phyloP scores from a whole-genome alignment of 2,329 filamentous ascomycete species.

The Grosmannia huntii region DNA sequence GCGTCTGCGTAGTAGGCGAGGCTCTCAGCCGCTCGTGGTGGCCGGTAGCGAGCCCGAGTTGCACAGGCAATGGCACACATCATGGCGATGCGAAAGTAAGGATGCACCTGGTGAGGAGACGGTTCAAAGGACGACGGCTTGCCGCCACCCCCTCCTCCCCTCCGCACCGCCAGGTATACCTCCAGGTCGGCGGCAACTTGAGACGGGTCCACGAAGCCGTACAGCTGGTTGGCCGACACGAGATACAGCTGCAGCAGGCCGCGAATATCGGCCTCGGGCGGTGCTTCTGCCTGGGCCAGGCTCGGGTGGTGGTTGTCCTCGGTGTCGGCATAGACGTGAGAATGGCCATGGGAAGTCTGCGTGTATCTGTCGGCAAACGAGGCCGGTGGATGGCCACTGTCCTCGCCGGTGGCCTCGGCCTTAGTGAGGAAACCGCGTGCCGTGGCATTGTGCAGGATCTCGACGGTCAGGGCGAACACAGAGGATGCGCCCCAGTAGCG shows the following conservation, averaged over 20 bases:
- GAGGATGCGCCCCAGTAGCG: slow-evolving; percentile 12
- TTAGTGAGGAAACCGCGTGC: not conserved
- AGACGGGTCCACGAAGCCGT: slow-evolving; percentile 17
- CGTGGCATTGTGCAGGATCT: slow-evolving; percentile 9
- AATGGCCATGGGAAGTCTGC: not conserved
- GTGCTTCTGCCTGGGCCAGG: not conserved
- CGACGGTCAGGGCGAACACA: slow-evolving; percentile 9
- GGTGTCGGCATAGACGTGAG: not conserved
- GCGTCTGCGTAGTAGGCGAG: slow-evolving; percentile 9
- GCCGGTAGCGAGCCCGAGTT: slow-evolving; percentile 16
- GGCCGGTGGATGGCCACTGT: not conserved
- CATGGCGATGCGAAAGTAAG: slow-evolving; percentile 20
- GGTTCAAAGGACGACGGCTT: not conserved
- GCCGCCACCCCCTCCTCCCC: not conserved
- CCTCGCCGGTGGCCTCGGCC: not conserved
- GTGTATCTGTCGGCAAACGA: not conserved
- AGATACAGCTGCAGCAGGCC: slow-evolving; percentile 17
- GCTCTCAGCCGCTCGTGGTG: slow-evolving; percentile 8
- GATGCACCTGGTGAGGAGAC: slow-evolving; percentile 13
- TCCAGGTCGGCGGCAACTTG: slow-evolving; percentile 14
- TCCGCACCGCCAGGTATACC: slow-evolving; percentile 12
- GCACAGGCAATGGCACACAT: slow-evolving; percentile 20
- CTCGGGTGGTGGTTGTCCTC: not conserved
- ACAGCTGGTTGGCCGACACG: slow-evolving; percentile 17
- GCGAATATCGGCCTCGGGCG: slow-evolving; percentile 7